Base-by-base conservation (phyloP, 2,329 filamentous ascomycete species). In the Coniosporium tulheliwenetii region DNA sequence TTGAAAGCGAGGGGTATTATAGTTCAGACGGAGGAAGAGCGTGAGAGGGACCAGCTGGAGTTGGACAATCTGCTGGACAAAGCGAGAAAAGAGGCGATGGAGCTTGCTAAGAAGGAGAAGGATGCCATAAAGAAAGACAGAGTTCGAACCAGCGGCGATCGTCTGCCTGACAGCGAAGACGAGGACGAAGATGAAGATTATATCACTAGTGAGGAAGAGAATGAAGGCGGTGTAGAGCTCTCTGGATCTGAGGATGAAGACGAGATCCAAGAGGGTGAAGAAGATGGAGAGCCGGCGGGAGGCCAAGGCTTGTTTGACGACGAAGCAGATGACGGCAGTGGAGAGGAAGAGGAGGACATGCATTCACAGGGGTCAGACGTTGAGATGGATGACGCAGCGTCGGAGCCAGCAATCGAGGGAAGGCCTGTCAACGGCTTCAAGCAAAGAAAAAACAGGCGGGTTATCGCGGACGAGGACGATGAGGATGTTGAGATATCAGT, bases 31-130 rank as follows among this genome's bases (percentile, higher is more conserved):
- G 76, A 79, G 2, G 89, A 95, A 59, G 87, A 98, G 57, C 77
- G 84, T 14, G 82, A 87, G 53, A 75, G 76, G 30, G 81, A 93
- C 55, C 76, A 85, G 58, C 77, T 82, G 43, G 77, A 87, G 44
- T 77, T 94, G 10, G 91, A 96, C 50, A 81, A 95, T 52, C 73
- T 96, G 44, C 75, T 96, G 19, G 81, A 89, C 38, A 86, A 80
- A 51, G 89, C 87, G 14, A 73, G 86, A 43, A 70, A 77, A 45
- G 85, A 96, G 55, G 87, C 80, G 2, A 74, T 82, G 36, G 78
- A 81, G 48, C 78, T 96, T 39, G 81, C 79, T 60, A 76, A 81
- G 50, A 69, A 77, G 38, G 91, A 98, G 61, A 77, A 77, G 47
- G 79, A 74, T 26, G 77, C 75, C 36, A 77, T 76, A 0, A 89